Base-by-base conservation (phyloP, 2,329 filamentous ascomycete genomes). In the Lachnellula subtilissima region DNA sequence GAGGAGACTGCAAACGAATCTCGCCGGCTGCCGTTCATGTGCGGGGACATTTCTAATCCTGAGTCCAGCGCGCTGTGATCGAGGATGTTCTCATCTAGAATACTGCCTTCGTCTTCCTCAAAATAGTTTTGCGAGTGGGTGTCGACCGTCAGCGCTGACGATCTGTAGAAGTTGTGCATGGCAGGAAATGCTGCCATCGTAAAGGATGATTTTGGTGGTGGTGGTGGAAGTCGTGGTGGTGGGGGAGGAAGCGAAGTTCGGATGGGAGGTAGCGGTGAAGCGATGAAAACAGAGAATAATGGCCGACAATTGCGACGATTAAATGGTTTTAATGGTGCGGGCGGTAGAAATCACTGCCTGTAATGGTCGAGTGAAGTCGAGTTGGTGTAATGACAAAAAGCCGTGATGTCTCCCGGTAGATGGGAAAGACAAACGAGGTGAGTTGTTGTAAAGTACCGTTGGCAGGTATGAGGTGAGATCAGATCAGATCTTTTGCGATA, bases 1-100 rank as follows among this genome's bases (percentile, higher is more conserved):
- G 76, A 72, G n/a, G 78, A 76, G 49, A 84, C 76, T 60, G 78
- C 80, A 67, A 86, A 85, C 1, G 84, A 86, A 59, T 86, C 83
- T 71, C 83, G 76, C 65, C 83, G 77, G 76, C 82, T 85, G 67
- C 78, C 79, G 62, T 75, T 75, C 79, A 86, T 83, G 63, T 78
- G 78, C 40, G 83, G 83, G 51, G 83, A 86, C 73, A 86, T 79
- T 64, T 85, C 83, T 54, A 86, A 72, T 52, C 78, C 80, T 6
- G 82, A 85, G 71, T 86, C 83, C 63, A 85, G 70, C 50, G 75
- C 76, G 70, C 73, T 79, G 69, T 81, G 78, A 64, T 85, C 83
- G 61, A 85, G 74, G 67, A 83, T 79, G 70, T 74, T 76, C 55
- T 85, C 82, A 74, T 86, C 83, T 63, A 85, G 72, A 65, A 82